phyloP scores from a whole-genome alignment of 805 yeast genomes.

The Suhomyces vadensis region DNA sequence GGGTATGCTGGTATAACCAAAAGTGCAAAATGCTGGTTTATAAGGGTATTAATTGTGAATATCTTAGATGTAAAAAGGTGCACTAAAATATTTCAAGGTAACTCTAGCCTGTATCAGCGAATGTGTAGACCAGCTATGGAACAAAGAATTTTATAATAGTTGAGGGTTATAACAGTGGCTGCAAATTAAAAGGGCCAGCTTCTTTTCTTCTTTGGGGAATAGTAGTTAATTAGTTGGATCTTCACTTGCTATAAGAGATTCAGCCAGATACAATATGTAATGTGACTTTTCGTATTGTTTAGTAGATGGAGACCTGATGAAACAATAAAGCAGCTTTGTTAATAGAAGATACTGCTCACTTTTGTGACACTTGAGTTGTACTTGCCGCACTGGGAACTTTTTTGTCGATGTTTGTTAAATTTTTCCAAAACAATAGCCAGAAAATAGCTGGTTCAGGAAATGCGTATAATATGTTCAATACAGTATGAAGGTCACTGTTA shows the following conservation, averaged over 20 bases:
- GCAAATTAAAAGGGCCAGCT: not conserved
- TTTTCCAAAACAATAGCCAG: not conserved
- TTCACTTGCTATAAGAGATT: not conserved
- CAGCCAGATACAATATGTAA: too few species aligned
- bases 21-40: too few species aligned
- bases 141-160: too few species aligned
- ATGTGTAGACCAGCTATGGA: too few species aligned
- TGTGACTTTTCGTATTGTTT: too few species aligned
- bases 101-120: not conserved
- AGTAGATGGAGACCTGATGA: too few species aligned
- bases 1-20: too few species aligned
- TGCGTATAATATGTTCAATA: not conserved
- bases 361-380: not conserved
- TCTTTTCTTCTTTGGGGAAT: not conserved
- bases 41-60: too few species aligned
- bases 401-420: not conserved
- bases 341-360: too few species aligned
- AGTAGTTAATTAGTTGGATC: not conserved
- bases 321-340: too few species aligned
- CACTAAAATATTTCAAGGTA: not conserved
- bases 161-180: not conserved
- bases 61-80: too few species aligned
- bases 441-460: slow-evolving; percentile 1
- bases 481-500: too few species aligned
- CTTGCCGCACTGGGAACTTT: slow-evolving; percentile 2